Percentiles rank a stretch among this genome's conserved stretches.
Evolutionary conservation across 2,329 filamentous ascomycete species (phyloP).

Genomic region (Aspergillus niger): DNA sequence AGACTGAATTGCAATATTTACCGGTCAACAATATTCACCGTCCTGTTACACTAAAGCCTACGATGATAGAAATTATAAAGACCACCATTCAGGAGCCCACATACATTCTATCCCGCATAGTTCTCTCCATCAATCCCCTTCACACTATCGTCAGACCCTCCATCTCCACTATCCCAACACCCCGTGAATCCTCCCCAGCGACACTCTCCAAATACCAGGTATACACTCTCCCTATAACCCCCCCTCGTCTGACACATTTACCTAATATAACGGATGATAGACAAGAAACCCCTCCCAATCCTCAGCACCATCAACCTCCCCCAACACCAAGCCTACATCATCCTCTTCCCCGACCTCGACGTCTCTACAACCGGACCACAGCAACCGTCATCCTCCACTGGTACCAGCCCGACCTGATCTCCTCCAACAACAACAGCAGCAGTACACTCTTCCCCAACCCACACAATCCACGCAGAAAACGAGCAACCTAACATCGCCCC

Average conservation of each 20-base stretch:
- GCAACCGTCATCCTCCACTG: slow-evolving; percentile 30
- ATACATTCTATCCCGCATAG: no score
- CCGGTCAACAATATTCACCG: no score
- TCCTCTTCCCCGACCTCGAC: slow-evolving; percentile 31
- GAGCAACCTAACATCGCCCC: slow-evolving; percentile 34
- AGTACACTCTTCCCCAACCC: not conserved
- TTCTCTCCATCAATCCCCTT: not conserved
- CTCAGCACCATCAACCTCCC: slow-evolving; percentile 20
- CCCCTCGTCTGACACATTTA: no score
- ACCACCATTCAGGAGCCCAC: no score
- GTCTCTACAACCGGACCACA: slow-evolving; percentile 18
- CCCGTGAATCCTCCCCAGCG: slow-evolving; percentile 23
- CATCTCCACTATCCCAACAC: slow-evolving; percentile 23
- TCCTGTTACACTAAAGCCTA: no score
- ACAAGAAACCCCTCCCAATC: slow-evolving; percentile 17
- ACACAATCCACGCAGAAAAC: not conserved
- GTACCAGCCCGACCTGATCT: slow-evolving; percentile 27
- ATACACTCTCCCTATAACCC: not conserved
- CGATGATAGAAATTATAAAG: no score
- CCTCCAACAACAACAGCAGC: not conserved
- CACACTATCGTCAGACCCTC: slow-evolving; percentile 7
- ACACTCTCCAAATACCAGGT: slow-evolving; percentile 16
- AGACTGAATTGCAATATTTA: no score
- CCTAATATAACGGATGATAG: not conserved
- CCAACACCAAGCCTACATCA: slow-evolving; percentile 19